A percentile compares a stretch with the other conserved stretches of the same genome.
phyloP scores from a whole-genome alignment of 805 yeast genomes.

The Clavispora vitiphila region DNA sequence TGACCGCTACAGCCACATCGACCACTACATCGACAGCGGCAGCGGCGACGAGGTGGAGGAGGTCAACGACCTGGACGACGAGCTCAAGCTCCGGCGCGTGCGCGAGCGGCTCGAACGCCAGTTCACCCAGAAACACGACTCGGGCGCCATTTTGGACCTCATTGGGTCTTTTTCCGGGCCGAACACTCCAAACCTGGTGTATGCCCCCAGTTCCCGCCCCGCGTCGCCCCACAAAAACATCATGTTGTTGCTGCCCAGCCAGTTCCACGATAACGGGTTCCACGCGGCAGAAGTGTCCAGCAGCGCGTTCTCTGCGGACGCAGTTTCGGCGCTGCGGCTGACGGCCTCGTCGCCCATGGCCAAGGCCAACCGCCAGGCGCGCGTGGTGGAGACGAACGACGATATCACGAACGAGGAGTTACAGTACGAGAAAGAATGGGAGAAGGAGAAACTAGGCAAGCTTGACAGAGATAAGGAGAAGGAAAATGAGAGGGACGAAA shows the following conservation, averaged over 20 bases:
- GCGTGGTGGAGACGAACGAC: constrained; percentile 37
- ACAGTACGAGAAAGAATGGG: background rate
- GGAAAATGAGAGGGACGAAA: background rate
- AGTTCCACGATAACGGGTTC: constrained; percentile 30
- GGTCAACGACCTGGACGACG: constrained; percentile 37
- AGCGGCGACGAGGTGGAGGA: constrained; percentile 33
- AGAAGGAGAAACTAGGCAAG: background rate
- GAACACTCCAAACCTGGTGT: constrained; percentile 14
- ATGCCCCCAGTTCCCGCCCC: constrained; percentile 3
- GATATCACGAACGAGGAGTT: constrained; percentile 7
- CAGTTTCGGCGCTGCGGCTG: constrained; percentile 20
- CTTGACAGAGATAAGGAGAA: background rate
- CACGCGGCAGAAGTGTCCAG: constrained; percentile 17
- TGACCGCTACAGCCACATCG: background rate
- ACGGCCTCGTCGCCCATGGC: constrained; percentile 38
- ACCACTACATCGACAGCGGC: background rate
- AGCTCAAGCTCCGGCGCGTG: constrained; percentile 15
- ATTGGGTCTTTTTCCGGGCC: constrained; percentile 17
- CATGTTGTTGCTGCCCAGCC: constrained; percentile 36
- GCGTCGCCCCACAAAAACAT: constrained; percentile 23
- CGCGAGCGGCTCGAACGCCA: constrained; percentile 13
- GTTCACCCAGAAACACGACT: constrained; percentile 7
- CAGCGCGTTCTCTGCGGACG: constrained; percentile 10
- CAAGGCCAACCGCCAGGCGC: constrained; percentile 39
- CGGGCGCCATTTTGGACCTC: constrained; percentile 18